Evolutionary conservation across 2,329 filamentous ascomycete species (phyloP).

Genomic region (Clarireedia hainanense): DNA sequence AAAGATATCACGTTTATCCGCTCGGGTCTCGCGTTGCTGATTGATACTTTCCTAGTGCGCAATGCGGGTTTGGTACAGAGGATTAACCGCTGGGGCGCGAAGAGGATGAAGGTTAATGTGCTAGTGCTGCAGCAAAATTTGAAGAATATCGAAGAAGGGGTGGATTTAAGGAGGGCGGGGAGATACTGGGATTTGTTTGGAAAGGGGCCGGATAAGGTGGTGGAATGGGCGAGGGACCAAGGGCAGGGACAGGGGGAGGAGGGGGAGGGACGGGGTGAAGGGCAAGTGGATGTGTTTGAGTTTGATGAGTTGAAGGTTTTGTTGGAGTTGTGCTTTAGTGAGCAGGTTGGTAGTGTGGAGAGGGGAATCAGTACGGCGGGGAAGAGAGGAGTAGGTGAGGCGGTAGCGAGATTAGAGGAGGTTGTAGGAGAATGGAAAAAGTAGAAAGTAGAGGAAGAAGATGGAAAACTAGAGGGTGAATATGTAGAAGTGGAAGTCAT

Average conservation of each 20-base stretch:
- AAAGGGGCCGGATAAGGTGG: conserved; percentile 55
- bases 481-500: too few species aligned
- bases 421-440: background rate
- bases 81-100: conserved; percentile 78
- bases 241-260: conserved; percentile 10
- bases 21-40: conserved; percentile 65
- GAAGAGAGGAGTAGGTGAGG: conserved; percentile 62
- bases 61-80: conserved; percentile 63
- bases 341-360: conserved; percentile 57
- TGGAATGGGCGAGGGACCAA: conserved; percentile 46
- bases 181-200: conserved; percentile 65
- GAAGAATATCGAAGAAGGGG: conserved; percentile 76
- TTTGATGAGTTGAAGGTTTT: conserved; percentile 48
- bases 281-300: too few species aligned
- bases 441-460: too few species aligned
- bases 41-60: conserved; percentile 70
- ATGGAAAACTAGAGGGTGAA: too few species aligned
- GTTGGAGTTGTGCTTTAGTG: conserved; percentile 61
- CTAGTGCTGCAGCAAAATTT: conserved; percentile 93
- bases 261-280: conserved; percentile 33
- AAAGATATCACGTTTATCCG: conserved; percentile 70
- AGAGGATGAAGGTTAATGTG: conserved; percentile 89
- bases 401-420: conserved; percentile 51
- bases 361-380: conserved; percentile 60
- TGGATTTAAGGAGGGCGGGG: conserved; percentile 54